Evolutionary conservation across 2,329 filamentous ascomycete genomes (phyloP), one percentile per base, ranked within the genome.

Genomic region (Colletotrichum tamarilloi): DNA sequence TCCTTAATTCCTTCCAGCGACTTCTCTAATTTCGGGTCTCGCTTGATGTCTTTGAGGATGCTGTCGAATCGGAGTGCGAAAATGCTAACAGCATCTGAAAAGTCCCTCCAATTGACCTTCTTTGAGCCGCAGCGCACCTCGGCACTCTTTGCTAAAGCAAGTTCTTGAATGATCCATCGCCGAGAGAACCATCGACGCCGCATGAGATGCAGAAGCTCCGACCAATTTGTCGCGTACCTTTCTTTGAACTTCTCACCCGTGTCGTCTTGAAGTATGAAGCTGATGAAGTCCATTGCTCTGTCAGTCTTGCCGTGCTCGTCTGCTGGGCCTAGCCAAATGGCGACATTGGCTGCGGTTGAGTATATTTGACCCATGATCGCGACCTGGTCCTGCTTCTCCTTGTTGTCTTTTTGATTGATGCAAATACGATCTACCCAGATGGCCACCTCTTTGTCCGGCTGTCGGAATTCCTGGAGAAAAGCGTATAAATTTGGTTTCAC

Each of bases 371-470:
- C 30, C 55, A 58, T 58, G 14, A 22, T 58, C 24, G 30, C 14
- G 24, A 58, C 55, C 24, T 58, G 55, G 11, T 58, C 55, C 12
- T 58, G 26, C 55, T 58, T 58, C 16, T 58, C 55, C 14, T 16
- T 19, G 24, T 58, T 58, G 35, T 30, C 16, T 28, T 68, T n/a
- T 53, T 68, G 66, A 26, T 60, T 22, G 22, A 60, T 68, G 24
- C 66, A 68, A 16, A 68, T 26, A 12, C 35, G 58, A 3, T 60
- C 53, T 16, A 68, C 59, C 66, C 66, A 68, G 22, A 68, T n/a
- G 26, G 73, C 70, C 8, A 49, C 46, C 12, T 16, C 12, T 49
- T 22, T 49, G 16, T 49, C 7, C 19, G 6, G 46, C 16, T 49
- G 16, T 19, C 46, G 46, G 8, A 49, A 49, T 22, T 49, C 46